Evolutionary conservation across 2,329 filamentous ascomycete genomes (phyloP), one percentile per base, ranked within the genome.

Genomic region (Claviceps capensis): DNA sequence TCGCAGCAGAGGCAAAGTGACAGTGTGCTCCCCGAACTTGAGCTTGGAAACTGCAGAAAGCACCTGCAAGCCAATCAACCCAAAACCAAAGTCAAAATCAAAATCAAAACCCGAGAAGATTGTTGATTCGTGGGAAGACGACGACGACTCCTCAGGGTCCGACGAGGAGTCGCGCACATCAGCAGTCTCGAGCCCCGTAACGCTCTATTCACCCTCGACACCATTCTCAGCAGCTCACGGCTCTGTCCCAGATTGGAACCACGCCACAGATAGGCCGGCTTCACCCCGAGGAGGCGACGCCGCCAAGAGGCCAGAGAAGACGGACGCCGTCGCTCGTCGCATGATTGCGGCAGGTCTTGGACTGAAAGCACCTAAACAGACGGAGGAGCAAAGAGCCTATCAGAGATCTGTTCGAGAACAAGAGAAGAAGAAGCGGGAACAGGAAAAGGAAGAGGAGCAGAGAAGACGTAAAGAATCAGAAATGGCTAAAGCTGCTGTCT

Each of bases 311-410:
- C 91, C 89, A 0, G 90, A 95, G 69, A 98, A 95, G 74, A 94
- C 90, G 56, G 94, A 94, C 55, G 88, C 89, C 0, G 88, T 95
- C 41, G 93, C 93, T 5, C 80, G 86, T 55, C 76, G 93, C 54
- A 77, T 98, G 79, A 97, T 98, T 65, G 89, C 88, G 0, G 86
- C 86, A 3, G 89, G 87, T 0, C 71, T 97, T 58, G 93, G 93
- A 1, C 79, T 96, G 51, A 81, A 83, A 62, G 81, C 83, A 37
- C 88, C 88, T 36, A 85, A 81, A 71, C 79, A 83, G 66, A 96
- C 88, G 1, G 88, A 94, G 56, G 90, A 96, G 69, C 86, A 95
- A 74, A 78, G 77, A 60, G 86, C 88, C 51, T 97, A 93, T 65
- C 90, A 97, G 61, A 80, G 77, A 58, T 84, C 86, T 1, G 73